These are phyloP conservation scores for Typha latifolia DNA, from an alignment of 176 grass and related monocot genomes.

Conservation along the genomic window DNA sequence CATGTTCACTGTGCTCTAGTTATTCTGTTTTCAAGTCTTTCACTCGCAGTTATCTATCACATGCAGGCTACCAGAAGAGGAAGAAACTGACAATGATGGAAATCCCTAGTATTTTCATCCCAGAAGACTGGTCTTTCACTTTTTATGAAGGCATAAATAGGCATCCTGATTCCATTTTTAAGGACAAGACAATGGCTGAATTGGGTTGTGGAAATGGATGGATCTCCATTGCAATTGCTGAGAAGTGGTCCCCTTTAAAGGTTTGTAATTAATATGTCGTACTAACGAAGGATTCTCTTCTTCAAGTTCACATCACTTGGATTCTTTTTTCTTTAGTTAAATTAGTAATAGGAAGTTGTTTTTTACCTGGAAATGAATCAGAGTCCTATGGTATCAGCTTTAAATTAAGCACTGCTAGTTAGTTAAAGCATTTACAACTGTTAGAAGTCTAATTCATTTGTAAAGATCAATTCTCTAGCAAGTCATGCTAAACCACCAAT, in stretches of 20 bases:
- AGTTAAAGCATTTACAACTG: too few relatives aligned
- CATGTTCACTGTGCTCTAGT: constrained; percentile 1
- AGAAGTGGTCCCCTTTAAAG: constrained; percentile 85
- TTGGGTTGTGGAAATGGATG: constrained; percentile 95
- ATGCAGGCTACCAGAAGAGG: constrained; percentile 62
- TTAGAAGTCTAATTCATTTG: too few relatives aligned
- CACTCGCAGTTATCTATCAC: constrained; percentile 14
- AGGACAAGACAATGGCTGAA: constrained; percentile 73
- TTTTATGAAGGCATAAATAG: constrained; percentile 97
- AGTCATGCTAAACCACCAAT: too few relatives aligned
- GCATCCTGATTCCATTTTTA: constrained; percentile 80
- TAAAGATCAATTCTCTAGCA: too few relatives aligned
- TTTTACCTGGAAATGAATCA: too few relatives aligned
- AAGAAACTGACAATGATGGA: constrained; percentile 97
- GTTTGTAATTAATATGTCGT: constrained; percentile 26
- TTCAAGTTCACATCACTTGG: neutral
- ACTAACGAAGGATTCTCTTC: neutral
- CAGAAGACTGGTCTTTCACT: constrained; percentile 99
- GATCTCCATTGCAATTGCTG: constrained; percentile 96
- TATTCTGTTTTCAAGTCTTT: neutral
- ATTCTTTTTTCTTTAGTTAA: constrained; percentile 5
- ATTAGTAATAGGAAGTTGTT: neutral
- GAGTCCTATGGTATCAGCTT: too few relatives aligned
- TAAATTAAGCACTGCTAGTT: too few relatives aligned
- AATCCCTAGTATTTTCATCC: constrained; percentile 98